Evolutionary conservation across 306 rosid genomes (phyloP).

Genomic region (Cucumis cinereus): DNA sequence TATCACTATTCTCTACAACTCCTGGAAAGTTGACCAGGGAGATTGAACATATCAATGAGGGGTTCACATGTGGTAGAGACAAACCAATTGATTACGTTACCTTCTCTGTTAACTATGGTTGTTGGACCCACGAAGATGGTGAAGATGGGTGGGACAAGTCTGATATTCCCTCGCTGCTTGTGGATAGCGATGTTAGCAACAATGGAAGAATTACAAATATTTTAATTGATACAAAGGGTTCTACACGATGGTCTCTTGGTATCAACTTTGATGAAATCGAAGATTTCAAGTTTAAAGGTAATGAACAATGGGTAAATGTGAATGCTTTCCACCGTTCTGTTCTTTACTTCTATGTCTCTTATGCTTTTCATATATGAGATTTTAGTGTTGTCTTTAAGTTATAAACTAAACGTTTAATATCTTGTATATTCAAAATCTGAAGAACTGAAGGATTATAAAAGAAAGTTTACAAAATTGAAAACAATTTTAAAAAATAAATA

Average conservation of each 20-base stretch:
- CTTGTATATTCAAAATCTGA: background rate
- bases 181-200: slow-evolving; percentile 27
- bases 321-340: background rate
- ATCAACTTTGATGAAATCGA: slow-evolving; percentile 63
- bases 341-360: background rate
- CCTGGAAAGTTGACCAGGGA: slow-evolving; percentile 88
- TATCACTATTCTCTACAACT: slow-evolving; percentile 70
- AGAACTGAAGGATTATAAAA: background rate
- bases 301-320: background rate
- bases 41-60: slow-evolving; percentile 56
- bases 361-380: background rate
- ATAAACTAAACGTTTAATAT: background rate
- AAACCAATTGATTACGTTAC: slow-evolving; percentile 66
- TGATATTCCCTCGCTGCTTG: slow-evolving; percentile 51
- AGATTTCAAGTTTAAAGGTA: slow-evolving; percentile 66
- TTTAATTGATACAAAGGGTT: slow-evolving; percentile 56
- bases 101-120: slow-evolving; percentile 68
- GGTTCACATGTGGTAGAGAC: slow-evolving; percentile 60
- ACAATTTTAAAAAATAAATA: too few species aligned
- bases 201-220: slow-evolving; percentile 40
- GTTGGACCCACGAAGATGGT: slow-evolving; percentile 43
- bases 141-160: slow-evolving; percentile 55
- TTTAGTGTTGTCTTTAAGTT: background rate
- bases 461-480: background rate
- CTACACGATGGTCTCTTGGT: slow-evolving; percentile 79